A percentile compares a stretch with the other conserved stretches of the same genome.
These are phyloP conservation scores for Linnemannia exigua DNA, from an alignment of 192 early-diverging fungal genomes.

Conservation along the genomic window DNA sequence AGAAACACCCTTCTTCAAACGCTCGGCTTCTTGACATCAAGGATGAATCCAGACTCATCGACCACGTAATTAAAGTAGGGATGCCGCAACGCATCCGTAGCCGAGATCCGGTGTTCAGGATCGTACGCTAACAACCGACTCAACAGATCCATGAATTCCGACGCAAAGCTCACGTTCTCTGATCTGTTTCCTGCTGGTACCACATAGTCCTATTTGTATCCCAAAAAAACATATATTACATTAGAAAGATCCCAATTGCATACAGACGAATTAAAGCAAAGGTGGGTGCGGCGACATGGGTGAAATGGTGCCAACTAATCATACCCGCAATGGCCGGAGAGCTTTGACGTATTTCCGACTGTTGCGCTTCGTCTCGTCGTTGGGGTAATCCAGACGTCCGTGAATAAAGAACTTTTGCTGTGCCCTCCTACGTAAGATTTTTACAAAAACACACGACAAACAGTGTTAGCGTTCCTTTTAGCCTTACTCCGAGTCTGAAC, in stretches of 20 bases:
- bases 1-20: not conserved
- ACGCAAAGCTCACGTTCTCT: slow-evolving; percentile 56
- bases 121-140: slow-evolving; percentile 83
- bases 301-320: not conserved
- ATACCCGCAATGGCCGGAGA: slow-evolving; percentile 69
- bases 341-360: slow-evolving; percentile 75
- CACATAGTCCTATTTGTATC: slow-evolving; percentile 32
- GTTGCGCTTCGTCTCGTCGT: slow-evolving; percentile 64
- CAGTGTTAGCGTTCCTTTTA: too few relatives aligned
- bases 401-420: slow-evolving; percentile 69
- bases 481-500: too few relatives aligned
- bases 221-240: not conserved
- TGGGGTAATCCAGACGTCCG: slow-evolving; percentile 67
- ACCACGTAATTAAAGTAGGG: slow-evolving; percentile 82
- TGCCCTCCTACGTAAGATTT: slow-evolving; percentile 25
- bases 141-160: slow-evolving; percentile 80
- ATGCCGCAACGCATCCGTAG: slow-evolving; percentile 86
- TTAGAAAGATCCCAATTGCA: too few relatives aligned
- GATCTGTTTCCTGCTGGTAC: slow-evolving; percentile 57
- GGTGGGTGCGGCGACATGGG: not conserved
- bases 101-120: slow-evolving; percentile 83
- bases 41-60: slow-evolving; percentile 55
- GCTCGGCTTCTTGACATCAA: slow-evolving; percentile 7
- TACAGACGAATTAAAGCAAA: not conserved
- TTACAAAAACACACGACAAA: too few relatives aligned